Percentiles rank a stretch among this genome's conserved stretches.
These are phyloP conservation scores for Aristolochia fimbriata DNA, from an alignment of 164 flowering plant species.

Conservation along the genomic window DNA sequence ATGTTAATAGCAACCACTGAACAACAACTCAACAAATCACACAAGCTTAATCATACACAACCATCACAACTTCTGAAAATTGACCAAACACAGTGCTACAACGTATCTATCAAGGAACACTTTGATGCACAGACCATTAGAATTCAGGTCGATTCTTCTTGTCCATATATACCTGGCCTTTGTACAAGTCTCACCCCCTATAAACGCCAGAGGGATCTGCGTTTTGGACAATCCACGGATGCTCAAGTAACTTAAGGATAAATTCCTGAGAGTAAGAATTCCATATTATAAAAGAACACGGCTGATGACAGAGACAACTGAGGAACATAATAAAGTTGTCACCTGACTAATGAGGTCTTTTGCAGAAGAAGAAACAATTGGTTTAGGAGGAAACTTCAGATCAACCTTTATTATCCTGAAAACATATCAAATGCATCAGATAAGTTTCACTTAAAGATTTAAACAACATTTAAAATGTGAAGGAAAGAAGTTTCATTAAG, in stretches of 20 bases:
- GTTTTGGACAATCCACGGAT: constrained; percentile 93
- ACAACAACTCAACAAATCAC: not conserved
- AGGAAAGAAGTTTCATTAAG: no score
- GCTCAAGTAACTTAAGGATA: constrained; percentile 63
- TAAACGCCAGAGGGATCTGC: constrained; percentile 94
- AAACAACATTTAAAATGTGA: no score
- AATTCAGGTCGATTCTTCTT: no score
- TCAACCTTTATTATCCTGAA: constrained; percentile 87
- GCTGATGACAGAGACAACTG: not conserved
- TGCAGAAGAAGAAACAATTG: constrained; percentile 74
- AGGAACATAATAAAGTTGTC: not conserved
- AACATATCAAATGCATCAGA: not conserved
- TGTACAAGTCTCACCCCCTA: constrained; percentile 15
- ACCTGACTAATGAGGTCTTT: constrained; percentile 96
- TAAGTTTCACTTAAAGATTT: no score
- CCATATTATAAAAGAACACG: not conserved
- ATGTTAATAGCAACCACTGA: no score
- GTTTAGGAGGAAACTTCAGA: constrained; percentile 79
- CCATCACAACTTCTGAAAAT: not conserved
- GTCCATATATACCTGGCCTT: no score
- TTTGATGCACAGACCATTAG: no score
- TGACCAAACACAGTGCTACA: no score
- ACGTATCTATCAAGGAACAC: no score
- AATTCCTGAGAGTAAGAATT: not conserved
- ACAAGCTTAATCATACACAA: not conserved